Base-by-base conservation (phyloP, 2,329 filamentous ascomycete species). In the Ophiostoma fasciatum region DNA sequence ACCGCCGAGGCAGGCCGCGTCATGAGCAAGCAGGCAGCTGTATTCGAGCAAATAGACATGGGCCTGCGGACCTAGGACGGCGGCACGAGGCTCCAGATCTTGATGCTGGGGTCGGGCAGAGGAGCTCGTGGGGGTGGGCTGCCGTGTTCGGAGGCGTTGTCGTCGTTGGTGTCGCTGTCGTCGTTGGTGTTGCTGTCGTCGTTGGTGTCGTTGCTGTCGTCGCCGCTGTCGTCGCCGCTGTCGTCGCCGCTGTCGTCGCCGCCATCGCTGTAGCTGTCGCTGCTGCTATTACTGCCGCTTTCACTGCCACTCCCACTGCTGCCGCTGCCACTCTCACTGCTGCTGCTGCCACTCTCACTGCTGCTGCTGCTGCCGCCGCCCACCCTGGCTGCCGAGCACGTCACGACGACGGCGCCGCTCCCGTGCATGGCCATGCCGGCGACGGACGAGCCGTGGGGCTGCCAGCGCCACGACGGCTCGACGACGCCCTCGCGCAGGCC, bases 351-450 rank as follows among this genome's bases (percentile, higher is more conserved):
- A n/a, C 22, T 28, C 2, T 40, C 42, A 27, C 36, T 28, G 7
- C 38, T 32, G 12, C 39, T 41, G 12, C 37, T 34, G n/a, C 37
- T 27, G 12, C 35, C 25, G 14, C 22, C 13, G 18, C 38, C 7
- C 23, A 13, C 29, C 3, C 68, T 74, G 3, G 63, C 63, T 2
- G 70, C 70, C 0, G 68, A 67, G 46, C 68, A 73, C 1, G 69
- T 74, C 15, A 64, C 70, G 13, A 63, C 53, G 1, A 74, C 70
- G 0, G 68, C 66, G 3, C 71, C 71, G 42, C 66, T 66, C 4
- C 54, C 51, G 45, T 75, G 71, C 38, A 75, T 49, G 12, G 58
- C 55, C 7, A 64, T 57, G 28, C 62, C 64, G 8, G 66, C 66
- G 0, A 74, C 55, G 1, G 67, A 60, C 1, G 63, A 58, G 5